Conservation (phyloP, 805 yeast genomes). For the Suhomyces canberraensis region DNA sequence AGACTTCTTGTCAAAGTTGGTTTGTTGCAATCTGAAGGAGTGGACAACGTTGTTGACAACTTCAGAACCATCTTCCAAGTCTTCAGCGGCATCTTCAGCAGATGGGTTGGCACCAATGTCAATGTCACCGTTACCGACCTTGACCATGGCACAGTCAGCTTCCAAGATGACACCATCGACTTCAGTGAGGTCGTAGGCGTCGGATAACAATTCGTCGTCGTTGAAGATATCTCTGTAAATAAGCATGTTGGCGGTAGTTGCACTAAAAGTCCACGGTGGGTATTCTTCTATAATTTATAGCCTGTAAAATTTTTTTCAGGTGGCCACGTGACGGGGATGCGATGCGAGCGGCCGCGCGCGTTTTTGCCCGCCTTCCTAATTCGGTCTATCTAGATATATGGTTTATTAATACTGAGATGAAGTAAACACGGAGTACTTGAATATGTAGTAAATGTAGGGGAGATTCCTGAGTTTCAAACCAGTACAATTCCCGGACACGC, state of each 20-base stretch:
- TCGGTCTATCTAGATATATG: not conserved
- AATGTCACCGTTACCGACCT: slow-evolving; percentile 84
- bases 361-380: slow-evolving; percentile 4
- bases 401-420: slow-evolving; percentile 1
- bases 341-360: slow-evolving; percentile 1
- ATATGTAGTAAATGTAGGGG: no score
- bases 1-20: slow-evolving; percentile 96
- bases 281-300: slow-evolving; percentile 2
- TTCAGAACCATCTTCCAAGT: slow-evolving; percentile 77
- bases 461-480: no score
- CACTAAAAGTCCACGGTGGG: not conserved
- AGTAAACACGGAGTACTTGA: no score
- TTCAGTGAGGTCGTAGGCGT: slow-evolving; percentile 85
- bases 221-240: slow-evolving; percentile 73
- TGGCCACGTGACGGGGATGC: slow-evolving; percentile 8
- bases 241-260: slow-evolving; percentile 28
- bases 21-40: slow-evolving; percentile 97
- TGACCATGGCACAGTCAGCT: slow-evolving; percentile 93
- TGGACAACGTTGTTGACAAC: slow-evolving; percentile 97
- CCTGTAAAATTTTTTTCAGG: slow-evolving; percentile 2
- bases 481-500: no score
- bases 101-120: slow-evolving; percentile 99
- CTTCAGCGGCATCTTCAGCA: slow-evolving; percentile 91
- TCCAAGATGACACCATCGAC: slow-evolving; percentile 93
- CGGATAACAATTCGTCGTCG: slow-evolving; percentile 94